Base-by-base conservation (phyloP, 805 yeast species). In the Candida nonsorbophila region DNA sequence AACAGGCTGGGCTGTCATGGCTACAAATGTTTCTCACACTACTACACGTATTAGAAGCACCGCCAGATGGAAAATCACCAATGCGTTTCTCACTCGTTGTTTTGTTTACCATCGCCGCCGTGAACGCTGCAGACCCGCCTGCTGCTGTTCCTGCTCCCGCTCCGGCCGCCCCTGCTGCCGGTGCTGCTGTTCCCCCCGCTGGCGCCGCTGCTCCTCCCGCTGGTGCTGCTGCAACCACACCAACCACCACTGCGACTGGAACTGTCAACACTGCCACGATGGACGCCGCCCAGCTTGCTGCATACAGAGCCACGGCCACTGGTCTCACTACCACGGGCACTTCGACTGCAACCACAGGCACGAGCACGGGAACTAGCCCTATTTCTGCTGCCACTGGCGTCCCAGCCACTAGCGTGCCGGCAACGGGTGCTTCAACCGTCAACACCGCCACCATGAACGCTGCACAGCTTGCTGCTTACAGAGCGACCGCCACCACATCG, bases 141-240 rank as follows among this genome's bases (percentile, higher is more conserved):
- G 36, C 36, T 14, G 24, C 46, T 4, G 46, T 38, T 12, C 42
- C 37, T 5, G 39, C 40, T 17, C 35, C 49, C 12, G 31, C 42
- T 16, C 33, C 49, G 18, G 37, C 43, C 4, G 39, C 33, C 12
- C 38, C 47, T 11, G 45, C 41, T 22, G 41, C 51, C n/a, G 53
- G 34, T n/a, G 45, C 26, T 1, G 53, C 42, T 23, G 42, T 55
- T 8, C 33, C 39, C 12, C 43, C 38, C 11, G 40, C 38, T 3
- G 52, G 35, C 8, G 34, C 45, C 5, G 42, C 49, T n/a, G 32
- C 33, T 4, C 52, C 38, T 3, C 51, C 36, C 8, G 34, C 45
- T 5, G 42, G 48, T n/a, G 32, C 45, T 7, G 45, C 29, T 2
- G 32, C 41, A 6, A 38, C 44, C 14, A 33, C 38, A 3, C 18